Base-by-base conservation (phyloP, 2,329 filamentous ascomycete genomes). In the Colletotrichum somersetense region DNA sequence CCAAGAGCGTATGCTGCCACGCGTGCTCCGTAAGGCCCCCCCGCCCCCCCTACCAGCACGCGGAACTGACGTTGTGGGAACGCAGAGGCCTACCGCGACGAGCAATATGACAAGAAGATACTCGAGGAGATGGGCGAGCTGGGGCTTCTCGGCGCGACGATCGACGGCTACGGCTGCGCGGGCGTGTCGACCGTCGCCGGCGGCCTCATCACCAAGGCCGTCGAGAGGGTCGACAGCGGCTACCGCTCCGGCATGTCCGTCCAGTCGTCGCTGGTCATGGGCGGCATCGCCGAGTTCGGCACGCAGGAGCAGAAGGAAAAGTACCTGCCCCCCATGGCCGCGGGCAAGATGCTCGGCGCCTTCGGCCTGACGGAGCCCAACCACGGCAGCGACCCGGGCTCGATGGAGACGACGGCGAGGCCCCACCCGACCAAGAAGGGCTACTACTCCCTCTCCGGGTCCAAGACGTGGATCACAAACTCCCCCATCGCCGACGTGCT, bases 381-480 rank as follows among this genome's bases (percentile, higher is more conserved):
- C 81, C 95, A 97, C 80, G 95, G 95, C 72, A 96, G 93, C 68
- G 95, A 97, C 79, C 95, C 95, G 6, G 95, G 94, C 18, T 93
- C 92, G 46, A 96, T 97, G 94, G 95, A 97, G 86, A 94, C 92
- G 7, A 87, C 89, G 12, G 95, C 95, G n/a, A 94, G 91, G 79
- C 91, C 91, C 61, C 94, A 97, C 79, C 93, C 94, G 7, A 91
- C 89, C 10, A 95, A 95, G 85, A 92, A 93, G 78, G 95, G 94
- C 1, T 94, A 94, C 81, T 93, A 92, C 77, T 89, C 91, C 55
- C 83, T 97, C 46, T 94, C 91, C 57, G 95, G 95, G 1, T 85
- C 93, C 62, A 97, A 97, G 86, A 97, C 95, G 0, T 97, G 95
- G 95, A 97, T 97, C 80, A 97, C 95, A 18, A 97, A 97, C 82